phyloP scores from a whole-genome alignment of 2,329 filamentous ascomycete species.

The Xylariaceae sp. region DNA sequence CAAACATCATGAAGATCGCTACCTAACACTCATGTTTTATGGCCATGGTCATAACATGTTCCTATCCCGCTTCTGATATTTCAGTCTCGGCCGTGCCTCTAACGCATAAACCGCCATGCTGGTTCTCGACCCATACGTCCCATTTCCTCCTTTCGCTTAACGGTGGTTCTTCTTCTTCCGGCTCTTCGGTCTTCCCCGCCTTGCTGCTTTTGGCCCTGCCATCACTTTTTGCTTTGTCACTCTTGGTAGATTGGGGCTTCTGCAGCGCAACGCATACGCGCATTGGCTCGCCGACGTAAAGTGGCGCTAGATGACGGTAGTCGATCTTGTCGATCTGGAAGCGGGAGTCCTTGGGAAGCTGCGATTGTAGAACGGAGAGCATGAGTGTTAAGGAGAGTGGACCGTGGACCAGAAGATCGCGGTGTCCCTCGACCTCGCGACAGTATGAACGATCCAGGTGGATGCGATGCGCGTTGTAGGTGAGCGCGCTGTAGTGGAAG shows the following conservation, averaged over 20 bases:
- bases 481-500: conserved; percentile 89
- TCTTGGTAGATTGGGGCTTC: conserved; percentile 33
- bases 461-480: conserved; percentile 90
- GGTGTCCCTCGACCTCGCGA: conserved; percentile 74
- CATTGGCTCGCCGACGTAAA: conserved; percentile 77
- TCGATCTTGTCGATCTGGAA: conserved; percentile 62
- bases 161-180: conserved; percentile 39
- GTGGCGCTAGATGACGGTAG: conserved; percentile 82
- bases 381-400: conserved; percentile 81
- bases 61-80: not conserved
- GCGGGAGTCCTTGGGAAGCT: conserved; percentile 45
- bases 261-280: conserved; percentile 69
- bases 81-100: conserved; percentile 56
- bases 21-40: too few relatives aligned
- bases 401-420: conserved; percentile 82
- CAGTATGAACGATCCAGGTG: conserved; percentile 81
- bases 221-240: conserved; percentile 31
- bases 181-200: conserved; percentile 41
- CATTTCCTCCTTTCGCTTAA: conserved; percentile 49
- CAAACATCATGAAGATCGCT: too few relatives aligned
- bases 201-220: conserved; percentile 43
- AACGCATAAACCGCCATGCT: conserved; percentile 67
- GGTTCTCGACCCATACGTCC: conserved; percentile 71
- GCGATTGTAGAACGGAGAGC: conserved; percentile 67
- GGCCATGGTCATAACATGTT: too few relatives aligned